phyloP scores from a whole-genome alignment of 768 basidiomycete genomes.

The Lentinula edodes region DNA sequence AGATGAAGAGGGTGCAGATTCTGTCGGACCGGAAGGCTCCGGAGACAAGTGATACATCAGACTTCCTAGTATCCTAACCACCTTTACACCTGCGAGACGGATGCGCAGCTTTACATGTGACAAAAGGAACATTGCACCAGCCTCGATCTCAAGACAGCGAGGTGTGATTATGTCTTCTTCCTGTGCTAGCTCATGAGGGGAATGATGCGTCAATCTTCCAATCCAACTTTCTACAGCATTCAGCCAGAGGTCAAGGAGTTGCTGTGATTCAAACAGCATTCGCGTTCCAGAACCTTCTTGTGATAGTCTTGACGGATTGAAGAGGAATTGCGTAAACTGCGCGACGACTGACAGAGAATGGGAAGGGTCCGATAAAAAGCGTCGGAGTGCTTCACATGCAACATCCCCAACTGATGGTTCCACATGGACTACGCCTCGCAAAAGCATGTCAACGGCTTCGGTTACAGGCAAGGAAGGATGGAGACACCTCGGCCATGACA shows the following conservation, averaged over 20 bases:
- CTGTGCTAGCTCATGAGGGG: constrained; percentile 32
- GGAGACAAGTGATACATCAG: constrained; percentile 40
- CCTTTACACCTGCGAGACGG: constrained; percentile 55
- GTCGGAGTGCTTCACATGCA: constrained; percentile 60
- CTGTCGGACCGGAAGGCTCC: constrained; percentile 22
- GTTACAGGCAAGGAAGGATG: constrained; percentile 46
- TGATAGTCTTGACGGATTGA: constrained; percentile 58
- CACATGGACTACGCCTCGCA: constrained; percentile 80
- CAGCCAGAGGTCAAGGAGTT: constrained; percentile 70
- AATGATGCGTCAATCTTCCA: constrained; percentile 35
- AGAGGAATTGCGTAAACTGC: constrained; percentile 67
- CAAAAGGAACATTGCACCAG: constrained; percentile 71
- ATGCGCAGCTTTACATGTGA: constrained; percentile 48
- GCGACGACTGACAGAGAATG: constrained; percentile 55
- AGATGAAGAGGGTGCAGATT: constrained; percentile 25
- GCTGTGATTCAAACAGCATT: constrained; percentile 60
- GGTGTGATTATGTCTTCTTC: constrained; percentile 36
- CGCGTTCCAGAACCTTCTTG: constrained; percentile 60
- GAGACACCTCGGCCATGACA: constrained; percentile 80
- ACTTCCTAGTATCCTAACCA: constrained; percentile 52
- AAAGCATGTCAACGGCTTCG: constrained; percentile 71
- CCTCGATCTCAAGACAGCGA: constrained; percentile 59
- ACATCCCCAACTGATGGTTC: constrained; percentile 71
- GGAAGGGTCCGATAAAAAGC: constrained; percentile 60
- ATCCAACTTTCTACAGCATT: constrained; percentile 69